Percentiles rank a stretch among this genome's conserved stretches.
These are phyloP conservation scores for Moelleriella libera DNA, from an alignment of 2,329 filamentous ascomycete species.

Conservation along the genomic window DNA sequence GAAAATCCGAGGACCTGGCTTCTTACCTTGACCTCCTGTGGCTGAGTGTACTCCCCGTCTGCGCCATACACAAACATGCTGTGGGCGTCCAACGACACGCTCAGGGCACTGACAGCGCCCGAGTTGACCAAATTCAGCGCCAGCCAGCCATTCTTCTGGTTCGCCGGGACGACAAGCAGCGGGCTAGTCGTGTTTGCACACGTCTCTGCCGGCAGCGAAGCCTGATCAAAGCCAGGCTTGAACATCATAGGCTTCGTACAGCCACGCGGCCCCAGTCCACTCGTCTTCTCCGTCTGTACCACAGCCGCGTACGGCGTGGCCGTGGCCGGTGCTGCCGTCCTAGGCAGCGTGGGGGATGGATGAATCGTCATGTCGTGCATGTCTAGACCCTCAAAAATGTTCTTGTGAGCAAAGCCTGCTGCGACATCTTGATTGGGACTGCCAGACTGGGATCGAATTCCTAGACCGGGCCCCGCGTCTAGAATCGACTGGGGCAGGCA, in stretches of 20 bases:
- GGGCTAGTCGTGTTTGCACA: constrained; percentile 2
- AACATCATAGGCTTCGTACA: constrained; percentile 2
- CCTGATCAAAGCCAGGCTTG: constrained; percentile 2
- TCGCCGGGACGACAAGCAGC: neutral
- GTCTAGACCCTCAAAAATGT: neutral
- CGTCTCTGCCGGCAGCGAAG: constrained; percentile 1
- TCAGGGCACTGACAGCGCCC: constrained; percentile 1
- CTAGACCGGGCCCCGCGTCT: neutral
- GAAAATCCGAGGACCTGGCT: neutral
- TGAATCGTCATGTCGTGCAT: neutral
- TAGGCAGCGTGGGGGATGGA: neutral
- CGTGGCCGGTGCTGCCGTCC: neutral
- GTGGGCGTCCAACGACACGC: constrained; percentile 3
- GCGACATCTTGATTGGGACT: too few species aligned
- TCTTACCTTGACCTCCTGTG: constrained; percentile 1
- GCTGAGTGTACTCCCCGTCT: constrained; percentile 1
- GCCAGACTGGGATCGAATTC: neutral
- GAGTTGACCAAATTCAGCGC: constrained; percentile 3
- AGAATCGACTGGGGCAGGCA: constrained; percentile 1
- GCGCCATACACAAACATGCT: constrained; percentile 3
- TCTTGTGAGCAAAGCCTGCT: neutral
- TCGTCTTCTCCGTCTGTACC: neutral
- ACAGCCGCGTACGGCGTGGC: neutral
- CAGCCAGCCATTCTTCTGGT: constrained; percentile 1
- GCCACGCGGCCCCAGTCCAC: neutral